Evolutionary conservation across 2,329 filamentous ascomycete genomes (phyloP).

Genomic region (Onygenales sp.): DNA sequence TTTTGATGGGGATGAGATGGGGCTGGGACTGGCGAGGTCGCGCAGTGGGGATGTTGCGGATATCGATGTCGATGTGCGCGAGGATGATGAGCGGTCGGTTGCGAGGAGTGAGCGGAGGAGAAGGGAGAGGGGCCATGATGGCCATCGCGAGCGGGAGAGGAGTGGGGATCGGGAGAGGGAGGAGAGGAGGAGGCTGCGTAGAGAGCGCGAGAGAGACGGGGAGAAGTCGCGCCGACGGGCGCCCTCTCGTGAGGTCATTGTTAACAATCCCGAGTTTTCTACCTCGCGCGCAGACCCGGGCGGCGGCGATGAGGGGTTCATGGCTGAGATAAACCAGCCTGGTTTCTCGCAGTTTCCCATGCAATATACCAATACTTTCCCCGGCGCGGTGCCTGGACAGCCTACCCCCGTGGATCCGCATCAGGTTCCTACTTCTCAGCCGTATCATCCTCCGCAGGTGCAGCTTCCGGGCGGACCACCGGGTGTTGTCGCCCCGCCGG

Average conservation of each 20-base stretch:
- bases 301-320: constrained; percentile 16
- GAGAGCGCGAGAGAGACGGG: constrained; percentile 18
- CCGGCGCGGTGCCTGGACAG: constrained; percentile 1
- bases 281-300: neutral
- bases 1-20: constrained; percentile 14
- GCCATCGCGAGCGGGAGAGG: constrained; percentile 13
- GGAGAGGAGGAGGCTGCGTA: constrained; percentile 11
- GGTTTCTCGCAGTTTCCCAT: constrained; percentile 26
- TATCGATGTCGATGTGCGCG: constrained; percentile 11
- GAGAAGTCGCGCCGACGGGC: constrained; percentile 10
- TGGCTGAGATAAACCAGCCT: constrained; percentile 20
- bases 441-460: neutral
- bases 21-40: constrained; percentile 14
- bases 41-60: constrained; percentile 16
- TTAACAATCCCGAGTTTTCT: constrained; percentile 3
- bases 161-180: constrained; percentile 11
- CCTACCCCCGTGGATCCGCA: neutral
- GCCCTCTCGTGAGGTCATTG: constrained; percentile 2
- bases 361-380: constrained; percentile 19
- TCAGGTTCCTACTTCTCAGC: neutral
- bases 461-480: neutral
- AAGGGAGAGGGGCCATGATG: neutral
- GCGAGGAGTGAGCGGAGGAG: constrained; percentile 7
- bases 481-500: constrained; percentile 3
- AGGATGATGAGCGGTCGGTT: neutral